phyloP scores from a whole-genome alignment of 768 basidiomycete genomes.

The Lepiota venenata region DNA sequence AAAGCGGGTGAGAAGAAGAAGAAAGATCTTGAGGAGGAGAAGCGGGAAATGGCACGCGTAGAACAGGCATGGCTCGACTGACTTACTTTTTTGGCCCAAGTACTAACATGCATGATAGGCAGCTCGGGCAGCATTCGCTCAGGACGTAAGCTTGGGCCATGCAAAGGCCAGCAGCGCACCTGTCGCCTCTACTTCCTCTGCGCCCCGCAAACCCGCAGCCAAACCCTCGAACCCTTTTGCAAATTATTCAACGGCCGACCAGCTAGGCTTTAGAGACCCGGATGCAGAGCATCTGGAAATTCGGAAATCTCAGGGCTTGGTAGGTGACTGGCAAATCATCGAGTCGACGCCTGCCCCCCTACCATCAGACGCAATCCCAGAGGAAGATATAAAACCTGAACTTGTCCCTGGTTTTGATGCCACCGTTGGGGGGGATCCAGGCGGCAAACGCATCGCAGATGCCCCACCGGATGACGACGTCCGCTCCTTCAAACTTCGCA shows the following conservation, averaged over 20 bases:
- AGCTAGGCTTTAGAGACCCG: slow-evolving; percentile 77
- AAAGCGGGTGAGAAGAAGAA: slow-evolving; percentile 88
- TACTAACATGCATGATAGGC: slow-evolving; percentile 40
- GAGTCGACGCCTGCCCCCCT: slow-evolving; percentile 22
- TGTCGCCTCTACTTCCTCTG: slow-evolving; percentile 29
- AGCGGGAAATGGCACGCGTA: slow-evolving; percentile 80
- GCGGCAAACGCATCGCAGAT: slow-evolving; percentile 15
- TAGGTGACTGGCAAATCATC: slow-evolving; percentile 77
- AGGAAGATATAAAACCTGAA: slow-evolving; percentile 32
- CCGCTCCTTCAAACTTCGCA: slow-evolving; percentile 64
- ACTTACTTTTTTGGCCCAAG: neutral
- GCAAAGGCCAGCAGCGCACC: slow-evolving; percentile 38
- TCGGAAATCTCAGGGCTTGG: slow-evolving; percentile 62
- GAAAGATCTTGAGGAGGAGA: slow-evolving; percentile 83
- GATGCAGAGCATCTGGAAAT: slow-evolving; percentile 64
- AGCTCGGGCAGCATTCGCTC: slow-evolving; percentile 75
- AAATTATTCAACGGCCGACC: slow-evolving; percentile 87
- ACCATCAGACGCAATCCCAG: slow-evolving; percentile 17
- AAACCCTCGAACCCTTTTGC: slow-evolving; percentile 66
- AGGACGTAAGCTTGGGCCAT: slow-evolving; percentile 70
- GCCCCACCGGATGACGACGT: slow-evolving; percentile 46
- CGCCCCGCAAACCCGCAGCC: slow-evolving; percentile 36
- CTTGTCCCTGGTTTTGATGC: slow-evolving; percentile 23
- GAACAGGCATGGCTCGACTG: slow-evolving; percentile 55
- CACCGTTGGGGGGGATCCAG: neutral